Conservation (phyloP, 208 protist genomes). For the Trypanosoma rangeli region DNA sequence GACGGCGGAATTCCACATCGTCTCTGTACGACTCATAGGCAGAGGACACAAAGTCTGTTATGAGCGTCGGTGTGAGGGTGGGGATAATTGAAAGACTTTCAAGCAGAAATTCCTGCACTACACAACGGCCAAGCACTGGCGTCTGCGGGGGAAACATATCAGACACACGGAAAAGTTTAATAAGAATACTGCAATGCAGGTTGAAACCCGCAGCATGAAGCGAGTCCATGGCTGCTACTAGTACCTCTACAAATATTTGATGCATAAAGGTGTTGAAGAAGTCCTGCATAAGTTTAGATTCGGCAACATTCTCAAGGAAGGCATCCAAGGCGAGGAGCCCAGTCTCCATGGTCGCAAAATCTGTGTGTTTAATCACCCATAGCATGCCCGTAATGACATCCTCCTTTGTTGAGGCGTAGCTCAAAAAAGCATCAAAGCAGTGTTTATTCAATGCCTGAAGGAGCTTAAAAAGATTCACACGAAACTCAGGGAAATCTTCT, state of each 20-base stretch:
- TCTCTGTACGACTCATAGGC: conserved; percentile 51
- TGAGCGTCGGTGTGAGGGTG: conserved; percentile 52
- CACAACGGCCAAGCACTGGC: conserved; percentile 55
- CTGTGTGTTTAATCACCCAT: conserved; percentile 98
- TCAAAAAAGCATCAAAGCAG: conserved; percentile 91
- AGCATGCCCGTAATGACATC: conserved; percentile 95
- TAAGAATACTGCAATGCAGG: conserved; percentile 71
- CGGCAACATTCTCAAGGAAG: conserved; percentile 86
- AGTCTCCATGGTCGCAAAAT: conserved; percentile 92
- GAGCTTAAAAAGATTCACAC: conserved; percentile 97
- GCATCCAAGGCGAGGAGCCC: conserved; percentile 93
- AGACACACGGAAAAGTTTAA: conserved; percentile 70
- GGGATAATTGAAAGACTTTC: conserved; percentile 63
- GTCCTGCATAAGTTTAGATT: conserved; percentile 49
- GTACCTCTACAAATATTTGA: conserved; percentile 78
- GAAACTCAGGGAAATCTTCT: conserved; percentile 97
- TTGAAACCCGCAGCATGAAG: conserved; percentile 81
- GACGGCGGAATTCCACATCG: conserved; percentile 41
- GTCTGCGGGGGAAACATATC: conserved; percentile 48
- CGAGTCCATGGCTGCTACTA: conserved; percentile 80
- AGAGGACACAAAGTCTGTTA: conserved; percentile 50
- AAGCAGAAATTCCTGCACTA: conserved; percentile 52
- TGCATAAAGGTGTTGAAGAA: conserved; percentile 82
- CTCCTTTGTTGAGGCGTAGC: conserved; percentile 59
- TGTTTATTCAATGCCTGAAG: conserved; percentile 94